Evolutionary conservation across 768 basidiomycete species (phyloP), one percentile per base, ranked within the genome.

Genomic region (Lanmaoa pseudosensibilis): DNA sequence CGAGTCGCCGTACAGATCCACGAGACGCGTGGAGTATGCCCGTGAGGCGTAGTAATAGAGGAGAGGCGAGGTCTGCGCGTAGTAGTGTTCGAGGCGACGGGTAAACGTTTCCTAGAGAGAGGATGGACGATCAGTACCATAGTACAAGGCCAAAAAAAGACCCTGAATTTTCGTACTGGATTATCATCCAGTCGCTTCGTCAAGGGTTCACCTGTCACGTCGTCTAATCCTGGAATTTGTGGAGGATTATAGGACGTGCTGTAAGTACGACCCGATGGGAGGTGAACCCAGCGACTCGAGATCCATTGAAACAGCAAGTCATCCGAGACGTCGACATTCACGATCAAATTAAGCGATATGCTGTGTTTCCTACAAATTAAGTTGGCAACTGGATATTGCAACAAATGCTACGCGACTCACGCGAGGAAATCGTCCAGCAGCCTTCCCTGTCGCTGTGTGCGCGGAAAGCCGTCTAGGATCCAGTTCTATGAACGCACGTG

Each of bases 401-500:
- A 16, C 8, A 11, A n/a, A 21, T 5, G 47, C 15, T 16, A 37
- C 58, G 30, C 39, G 23, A 65, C 82, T 53, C 61, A 88, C 88
- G 78, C 78, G 37, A 95, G 82, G 70, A 91, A 80, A 2, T 75
- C 73, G 69, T 95, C 88, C 23, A 95, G 77, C 34, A 92, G 74
- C 65, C 84, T 76, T 10, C 86, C 92, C 69, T 95, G 94, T 15
- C 81, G 83, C 9, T 92, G 77, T 7, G 92, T 95, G 44, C 94
- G 85, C 51, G 94, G 94, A 67, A 95, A 95, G 32, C 94, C 94
- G 57, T 95, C 94, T 48, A 94, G 72, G 57, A 94, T 86, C 93
- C 93, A 94, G 67, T 88, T 87, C 89, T 93, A 45, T 40, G 33
- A 15, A 54, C 30, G 38, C 40, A 57, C 60, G 55, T 43, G 51